A percentile compares a stretch with the other conserved stretches of the same genome.
phyloP scores from a whole-genome alignment of 768 basidiomycete genomes.

The Suillus tomentosus region DNA sequence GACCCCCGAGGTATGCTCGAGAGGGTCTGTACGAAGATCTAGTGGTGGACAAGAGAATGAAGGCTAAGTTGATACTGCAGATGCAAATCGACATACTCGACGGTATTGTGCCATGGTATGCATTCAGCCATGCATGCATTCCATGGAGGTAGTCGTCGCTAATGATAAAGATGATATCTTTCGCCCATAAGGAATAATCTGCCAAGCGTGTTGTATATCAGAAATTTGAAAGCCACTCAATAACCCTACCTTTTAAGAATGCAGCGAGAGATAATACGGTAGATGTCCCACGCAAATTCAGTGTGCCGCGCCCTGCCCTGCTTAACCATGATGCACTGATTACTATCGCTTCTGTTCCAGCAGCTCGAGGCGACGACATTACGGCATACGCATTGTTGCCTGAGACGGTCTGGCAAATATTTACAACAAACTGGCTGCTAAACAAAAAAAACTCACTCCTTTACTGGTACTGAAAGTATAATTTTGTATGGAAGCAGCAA shows the following conservation, averaged over 20 bases:
- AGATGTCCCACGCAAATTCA: conserved; percentile 86
- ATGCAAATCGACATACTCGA: conserved; percentile 48
- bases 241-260: conserved; percentile 73
- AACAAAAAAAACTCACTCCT: conserved; percentile 40
- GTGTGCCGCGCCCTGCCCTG: conserved; percentile 50
- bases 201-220: conserved; percentile 15
- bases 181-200: conserved; percentile 94
- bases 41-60: not conserved
- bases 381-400: conserved; percentile 87
- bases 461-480: conserved; percentile 59
- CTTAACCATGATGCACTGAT: conserved; percentile 92
- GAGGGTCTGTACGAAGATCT: conserved; percentile 69
- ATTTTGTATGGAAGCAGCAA: conserved; percentile 66
- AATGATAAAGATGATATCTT: conserved; percentile 88
- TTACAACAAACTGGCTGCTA: not conserved
- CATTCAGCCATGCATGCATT: conserved; percentile 87
- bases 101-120: conserved; percentile 74
- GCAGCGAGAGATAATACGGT: conserved; percentile 82
- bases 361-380: conserved; percentile 80
- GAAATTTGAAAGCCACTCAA: not conserved
- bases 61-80: not conserved
- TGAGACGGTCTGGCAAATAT: conserved; percentile 44
- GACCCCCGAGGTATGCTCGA: conserved; percentile 75
- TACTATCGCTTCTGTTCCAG: conserved; percentile 92
- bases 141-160: conserved; percentile 90